These are phyloP conservation scores for Colletotrichum incanum DNA, from an alignment of 2,329 filamentous ascomycete species.

Conservation along the genomic window DNA sequence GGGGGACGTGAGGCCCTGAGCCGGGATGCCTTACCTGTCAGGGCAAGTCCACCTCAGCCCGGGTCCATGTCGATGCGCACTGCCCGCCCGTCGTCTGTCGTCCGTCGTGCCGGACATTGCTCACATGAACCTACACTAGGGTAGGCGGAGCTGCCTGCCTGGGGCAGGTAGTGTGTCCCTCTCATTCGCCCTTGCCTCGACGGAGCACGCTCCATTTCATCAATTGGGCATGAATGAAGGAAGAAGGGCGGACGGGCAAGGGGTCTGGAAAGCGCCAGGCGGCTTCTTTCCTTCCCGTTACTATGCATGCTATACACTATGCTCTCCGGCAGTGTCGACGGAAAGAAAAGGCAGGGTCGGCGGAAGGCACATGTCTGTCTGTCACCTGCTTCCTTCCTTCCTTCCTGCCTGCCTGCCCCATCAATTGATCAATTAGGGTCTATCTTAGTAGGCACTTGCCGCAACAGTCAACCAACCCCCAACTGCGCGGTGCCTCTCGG, in stretches of 20 bases:
- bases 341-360: not conserved
- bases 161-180: not conserved
- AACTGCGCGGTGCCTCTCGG: conserved; percentile 18
- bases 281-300: not conserved
- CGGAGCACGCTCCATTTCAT: not conserved
- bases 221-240: conserved; percentile 5
- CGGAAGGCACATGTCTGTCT: not conserved
- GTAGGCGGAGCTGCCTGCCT: not conserved
- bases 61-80: conserved; percentile 1
- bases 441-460: conserved; percentile 6
- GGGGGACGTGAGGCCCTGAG: conserved; percentile 9
- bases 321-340: not conserved
- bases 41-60: conserved; percentile 18
- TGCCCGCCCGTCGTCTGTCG: not conserved
- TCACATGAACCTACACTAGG: not conserved
- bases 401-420: not conserved
- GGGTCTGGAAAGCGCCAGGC: not conserved
- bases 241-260: not conserved
- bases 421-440: not conserved
- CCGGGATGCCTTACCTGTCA: conserved; percentile 29
- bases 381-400: not conserved
- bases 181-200: not conserved
- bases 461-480: conserved; percentile 5
- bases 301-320: not conserved
- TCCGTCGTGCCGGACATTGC: conserved; percentile 10